Conservation (phyloP, 169 alveolate genomes). For the Amoebophrya sp. region DNA sequence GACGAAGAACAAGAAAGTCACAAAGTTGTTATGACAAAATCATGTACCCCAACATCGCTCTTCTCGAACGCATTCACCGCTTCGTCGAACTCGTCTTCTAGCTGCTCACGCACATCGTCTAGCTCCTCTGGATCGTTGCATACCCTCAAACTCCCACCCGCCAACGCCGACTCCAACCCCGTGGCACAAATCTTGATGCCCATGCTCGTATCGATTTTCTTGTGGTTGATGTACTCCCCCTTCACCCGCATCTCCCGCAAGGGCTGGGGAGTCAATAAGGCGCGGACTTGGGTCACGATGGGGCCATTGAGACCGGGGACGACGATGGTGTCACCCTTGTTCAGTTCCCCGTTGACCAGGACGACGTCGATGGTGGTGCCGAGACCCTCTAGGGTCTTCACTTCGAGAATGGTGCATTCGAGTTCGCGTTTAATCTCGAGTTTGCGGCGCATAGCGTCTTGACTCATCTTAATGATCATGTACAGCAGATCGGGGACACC, state of each 20-base stretch:
- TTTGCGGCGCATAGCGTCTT: conserved; percentile 71
- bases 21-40: too few relatives aligned
- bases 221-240: conserved; percentile 92
- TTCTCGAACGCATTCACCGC: conserved; percentile 85
- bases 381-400: conserved; percentile 86
- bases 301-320: conserved; percentile 95
- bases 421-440: conserved; percentile 63
- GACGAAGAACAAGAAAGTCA: too few relatives aligned
- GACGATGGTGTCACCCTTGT: conserved; percentile 91
- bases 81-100: conserved; percentile 78
- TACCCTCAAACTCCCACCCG: conserved; percentile 64
- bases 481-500: conserved; percentile 94
- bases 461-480: conserved; percentile 80
- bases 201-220: conserved; percentile 80
- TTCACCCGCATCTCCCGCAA: conserved; percentile 97
- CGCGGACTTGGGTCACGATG: conserved; percentile 89
- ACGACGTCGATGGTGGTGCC: conserved; percentile 99
- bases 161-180: conserved; percentile 93
- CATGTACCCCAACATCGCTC: conserved; percentile 27
- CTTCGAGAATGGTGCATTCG: conserved; percentile 94
- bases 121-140: conserved; percentile 69
- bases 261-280: conserved; percentile 97
- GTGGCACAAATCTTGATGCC: conserved; percentile 88
- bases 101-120: conserved; percentile 49
- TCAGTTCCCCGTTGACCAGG: conserved; percentile 86